A percentile compares a stretch with the other conserved stretches of the same genome.
Conservation (phyloP, 257 asterid genomes). For the Coffea eugenioides region DNA sequence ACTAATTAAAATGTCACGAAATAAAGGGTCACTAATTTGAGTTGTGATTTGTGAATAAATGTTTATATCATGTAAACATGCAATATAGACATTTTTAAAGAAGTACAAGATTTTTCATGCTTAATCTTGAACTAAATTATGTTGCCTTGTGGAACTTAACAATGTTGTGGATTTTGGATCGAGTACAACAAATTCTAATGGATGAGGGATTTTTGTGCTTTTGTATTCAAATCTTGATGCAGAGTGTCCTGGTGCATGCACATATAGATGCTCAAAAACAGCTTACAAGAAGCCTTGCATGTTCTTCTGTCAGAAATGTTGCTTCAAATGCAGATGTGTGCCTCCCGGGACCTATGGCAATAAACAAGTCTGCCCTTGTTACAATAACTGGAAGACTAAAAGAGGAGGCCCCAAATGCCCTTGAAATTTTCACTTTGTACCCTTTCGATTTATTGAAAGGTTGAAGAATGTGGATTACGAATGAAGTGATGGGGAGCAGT, state of each 20-base stretch:
- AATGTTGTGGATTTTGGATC: background rate
- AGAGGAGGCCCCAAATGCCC: constrained; percentile 34
- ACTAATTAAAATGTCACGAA: too few relatives aligned
- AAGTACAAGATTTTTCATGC: background rate
- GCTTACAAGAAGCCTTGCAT: constrained; percentile 45
- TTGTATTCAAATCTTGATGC: background rate
- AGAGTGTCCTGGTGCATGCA: constrained; percentile 48
- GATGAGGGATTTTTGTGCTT: background rate
- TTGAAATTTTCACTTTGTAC: background rate
- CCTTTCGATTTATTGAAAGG: background rate
- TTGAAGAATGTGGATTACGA: background rate
- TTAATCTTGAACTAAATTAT: background rate
- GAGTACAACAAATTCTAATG: background rate
- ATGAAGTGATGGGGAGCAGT: background rate
- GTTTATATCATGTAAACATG: too few relatives aligned
- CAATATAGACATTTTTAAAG: background rate
- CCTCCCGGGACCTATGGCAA: constrained; percentile 35
- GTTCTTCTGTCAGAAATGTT: constrained; percentile 53
- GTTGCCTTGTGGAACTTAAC: background rate
- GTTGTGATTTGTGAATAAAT: too few relatives aligned
- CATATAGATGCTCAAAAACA: constrained; percentile 27
- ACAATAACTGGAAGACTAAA: constrained; percentile 34
- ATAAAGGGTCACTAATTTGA: too few relatives aligned
- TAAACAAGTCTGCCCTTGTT: constrained; percentile 33
- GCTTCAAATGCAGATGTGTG: constrained; percentile 44